Conservation (phyloP, 23 red algal species). For the Gracilariopsis chorda region DNA sequence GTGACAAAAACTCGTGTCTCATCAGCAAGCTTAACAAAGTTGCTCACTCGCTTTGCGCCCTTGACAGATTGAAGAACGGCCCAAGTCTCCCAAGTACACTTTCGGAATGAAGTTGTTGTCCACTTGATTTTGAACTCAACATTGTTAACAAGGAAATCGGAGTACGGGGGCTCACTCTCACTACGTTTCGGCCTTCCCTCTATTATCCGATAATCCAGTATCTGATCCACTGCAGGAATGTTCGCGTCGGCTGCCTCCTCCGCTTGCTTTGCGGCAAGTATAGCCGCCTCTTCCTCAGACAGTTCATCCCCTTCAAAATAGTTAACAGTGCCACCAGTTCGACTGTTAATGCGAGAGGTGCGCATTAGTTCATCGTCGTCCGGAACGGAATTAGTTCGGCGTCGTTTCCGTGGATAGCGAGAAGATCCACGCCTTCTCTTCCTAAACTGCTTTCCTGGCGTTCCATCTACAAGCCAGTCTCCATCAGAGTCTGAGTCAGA, state of each 20-base stretch:
- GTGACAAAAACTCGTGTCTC: constrained; percentile 15
- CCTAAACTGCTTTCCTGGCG: background rate
- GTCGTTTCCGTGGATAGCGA: constrained; percentile 15
- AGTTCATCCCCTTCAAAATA: constrained; percentile 58
- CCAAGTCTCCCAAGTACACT: constrained; percentile 73
- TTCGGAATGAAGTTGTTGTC: constrained; percentile 56
- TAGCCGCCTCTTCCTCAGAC: constrained; percentile 9
- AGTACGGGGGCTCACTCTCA: constrained; percentile 16
- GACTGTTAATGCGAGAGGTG: constrained; percentile 30
- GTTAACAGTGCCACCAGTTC: constrained; percentile 46
- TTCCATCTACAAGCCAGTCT: constrained; percentile 44
- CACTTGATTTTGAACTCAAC: constrained; percentile 92
- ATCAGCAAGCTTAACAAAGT: constrained; percentile 76
- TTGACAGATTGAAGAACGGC: constrained; percentile 44
- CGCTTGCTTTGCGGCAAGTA: background rate
- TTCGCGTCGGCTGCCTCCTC: constrained; percentile 28
- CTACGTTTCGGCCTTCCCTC: background rate
- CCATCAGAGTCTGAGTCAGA: constrained; percentile 63
- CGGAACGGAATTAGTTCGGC: background rate
- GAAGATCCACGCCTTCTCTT: background rate
- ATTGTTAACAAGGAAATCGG: constrained; percentile 62
- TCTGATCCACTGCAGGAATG: constrained; percentile 17
- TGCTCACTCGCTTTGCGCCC: constrained; percentile 78
- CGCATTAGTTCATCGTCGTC: constrained; percentile 41
- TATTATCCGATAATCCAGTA: constrained; percentile 51